Evolutionary conservation across 2,329 filamentous ascomycete species (phyloP).

Genomic region (Aureobasidium leucospermi): DNA sequence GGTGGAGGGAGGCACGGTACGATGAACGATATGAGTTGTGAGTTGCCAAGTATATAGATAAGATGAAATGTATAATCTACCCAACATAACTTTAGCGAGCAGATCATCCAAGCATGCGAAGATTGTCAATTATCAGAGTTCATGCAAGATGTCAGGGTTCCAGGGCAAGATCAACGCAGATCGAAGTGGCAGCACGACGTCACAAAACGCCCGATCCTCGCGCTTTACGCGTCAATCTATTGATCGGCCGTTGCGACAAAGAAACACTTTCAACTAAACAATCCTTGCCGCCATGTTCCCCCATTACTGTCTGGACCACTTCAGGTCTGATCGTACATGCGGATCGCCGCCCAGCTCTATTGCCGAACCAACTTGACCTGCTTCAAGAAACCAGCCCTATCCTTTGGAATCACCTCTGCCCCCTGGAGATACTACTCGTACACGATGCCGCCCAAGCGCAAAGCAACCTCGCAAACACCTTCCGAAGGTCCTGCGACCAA

Average conservation of each 20-base stretch:
- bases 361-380: background rate
- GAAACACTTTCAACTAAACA: background rate
- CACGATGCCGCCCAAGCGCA: slow-evolving; percentile 29
- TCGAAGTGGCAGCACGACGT: background rate
- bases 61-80: too few relatives aligned
- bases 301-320: background rate
- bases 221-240: background rate
- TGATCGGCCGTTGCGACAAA: slow-evolving; percentile 5
- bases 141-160: background rate
- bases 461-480: slow-evolving; percentile 24
- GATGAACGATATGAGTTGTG: background rate
- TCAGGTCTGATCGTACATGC: background rate
- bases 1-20: background rate
- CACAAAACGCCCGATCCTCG: background rate
- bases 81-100: too few relatives aligned
- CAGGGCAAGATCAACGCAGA: background rate
- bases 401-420: background rate
- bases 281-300: background rate
- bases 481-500: slow-evolving; percentile 20
- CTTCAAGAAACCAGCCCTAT: background rate
- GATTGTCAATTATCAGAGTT: too few relatives aligned
- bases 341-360: background rate
- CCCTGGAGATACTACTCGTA: background rate
- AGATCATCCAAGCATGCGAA: too few relatives aligned
- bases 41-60: background rate